Base-by-base conservation (phyloP, 352 stramenopile species). In the Phytophthora tubulina region DNA sequence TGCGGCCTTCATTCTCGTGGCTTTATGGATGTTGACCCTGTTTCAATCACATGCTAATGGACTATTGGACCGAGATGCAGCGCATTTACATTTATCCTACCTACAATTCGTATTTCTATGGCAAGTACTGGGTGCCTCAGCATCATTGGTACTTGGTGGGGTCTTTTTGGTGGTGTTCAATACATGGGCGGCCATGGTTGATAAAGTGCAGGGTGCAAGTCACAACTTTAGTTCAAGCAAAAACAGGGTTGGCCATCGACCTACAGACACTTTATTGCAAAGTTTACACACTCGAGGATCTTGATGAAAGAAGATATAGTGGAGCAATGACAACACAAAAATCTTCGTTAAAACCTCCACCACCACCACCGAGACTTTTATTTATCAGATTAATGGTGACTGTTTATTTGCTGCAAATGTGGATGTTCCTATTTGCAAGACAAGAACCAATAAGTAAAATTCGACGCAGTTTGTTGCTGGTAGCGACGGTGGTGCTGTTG, bases 161-260 rank as follows among this genome's bases (percentile, higher is more conserved):
- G 81, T 89, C 27, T 88, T 91, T 63, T 62, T 91, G 36, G 54
- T 91, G 31, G 74, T 91, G 36, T 88, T 91, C 60, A 89, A 88
- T 52, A 91, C 83, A 41, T 91, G 83, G 81, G 83, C 83, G 2
- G 69, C 77, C 50, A 91, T 91, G 79, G 80, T 91, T 59, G 83
- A 89, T 57, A 76, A 82, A 35, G 83, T 91, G 21, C 69, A 75
- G 38, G 75, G 73, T 11, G 70, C 48, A 7, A 49, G 39, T 0
- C 17, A 21, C 48, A 63, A 30, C 33, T 54, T 60, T 31, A 48
- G 36, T 36, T 55, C 35, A 3, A 8, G 13, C 15, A 62, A 64
- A 17, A 41, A 60, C n/a, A 39, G 53, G n/a, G 49, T 35, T 10
- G 52, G 21, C 21, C 21, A 60, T 36, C 54, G 56, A 39, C 36